Conservation (phyloP, 2,329 filamentous ascomycete genomes). For the Daldinia sp. region DNA sequence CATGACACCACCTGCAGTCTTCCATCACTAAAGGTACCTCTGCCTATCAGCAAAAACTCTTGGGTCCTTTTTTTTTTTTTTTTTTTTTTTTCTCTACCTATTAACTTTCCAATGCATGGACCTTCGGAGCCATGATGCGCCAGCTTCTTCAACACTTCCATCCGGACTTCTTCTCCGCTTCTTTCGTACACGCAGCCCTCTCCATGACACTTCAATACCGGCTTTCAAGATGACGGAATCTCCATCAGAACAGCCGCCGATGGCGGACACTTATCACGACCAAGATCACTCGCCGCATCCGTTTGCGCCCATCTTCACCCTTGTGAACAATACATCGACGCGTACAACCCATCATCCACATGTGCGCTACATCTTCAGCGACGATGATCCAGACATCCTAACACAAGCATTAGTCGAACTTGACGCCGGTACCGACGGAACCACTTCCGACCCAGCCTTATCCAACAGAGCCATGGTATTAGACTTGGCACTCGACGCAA, state of each 20-base stretch:
- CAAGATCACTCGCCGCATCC: conserved; percentile 42
- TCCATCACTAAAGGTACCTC: conserved; percentile 29
- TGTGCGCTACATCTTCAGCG: conserved; percentile 91
- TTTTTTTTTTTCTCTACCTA: conserved; percentile 15
- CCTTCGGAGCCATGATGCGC: conserved; percentile 39
- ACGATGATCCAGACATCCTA: conserved; percentile 84
- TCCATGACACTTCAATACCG: conserved; percentile 34
- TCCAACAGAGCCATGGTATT: conserved; percentile 61
- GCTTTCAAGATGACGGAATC: conserved; percentile 44
- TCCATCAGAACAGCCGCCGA: conserved; percentile 32
- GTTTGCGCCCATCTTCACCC: conserved; percentile 85
- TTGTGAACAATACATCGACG: conserved; percentile 79
- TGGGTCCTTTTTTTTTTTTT: conserved; percentile 24
- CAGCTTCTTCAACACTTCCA: conserved; percentile 35
- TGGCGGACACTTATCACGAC: conserved; percentile 33
- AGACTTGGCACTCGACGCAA: conserved; percentile 57
- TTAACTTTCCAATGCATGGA: conserved; percentile 32
- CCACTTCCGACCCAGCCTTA: conserved; percentile 40
- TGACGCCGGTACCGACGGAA: conserved; percentile 46
- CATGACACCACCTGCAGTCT: conserved; percentile 38
- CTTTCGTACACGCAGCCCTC: conserved; percentile 17
- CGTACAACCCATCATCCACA: conserved; percentile 82
- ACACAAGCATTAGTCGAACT: conserved; percentile 68
- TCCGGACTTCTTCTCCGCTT: conserved; percentile 15
- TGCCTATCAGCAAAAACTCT: conserved; percentile 20